phyloP scores from a whole-genome alignment of 1,284 basidiomycete genomes.

The Thecaphora thlaspeos region DNA sequence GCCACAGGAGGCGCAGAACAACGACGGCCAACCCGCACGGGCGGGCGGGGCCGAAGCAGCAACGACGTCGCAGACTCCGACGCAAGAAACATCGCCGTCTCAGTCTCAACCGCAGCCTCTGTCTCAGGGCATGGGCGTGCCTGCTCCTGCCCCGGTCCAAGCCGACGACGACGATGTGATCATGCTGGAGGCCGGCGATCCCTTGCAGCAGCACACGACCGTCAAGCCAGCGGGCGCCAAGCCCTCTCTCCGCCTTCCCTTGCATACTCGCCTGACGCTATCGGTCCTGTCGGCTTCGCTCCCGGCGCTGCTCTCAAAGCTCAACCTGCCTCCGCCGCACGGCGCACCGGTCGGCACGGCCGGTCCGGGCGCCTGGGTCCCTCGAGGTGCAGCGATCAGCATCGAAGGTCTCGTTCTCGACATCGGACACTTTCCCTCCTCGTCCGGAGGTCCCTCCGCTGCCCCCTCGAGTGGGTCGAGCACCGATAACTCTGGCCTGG shows the following conservation, averaged over 20 bases:
- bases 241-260: constrained; percentile 20
- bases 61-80: too few species aligned
- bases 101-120: too few species aligned
- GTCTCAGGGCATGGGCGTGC: too few species aligned
- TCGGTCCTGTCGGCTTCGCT: constrained; percentile 29
- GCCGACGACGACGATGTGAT: too few species aligned
- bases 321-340: constrained; percentile 41
- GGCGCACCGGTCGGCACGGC: constrained; percentile 41
- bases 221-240: constrained; percentile 1
- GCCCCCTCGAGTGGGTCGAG: constrained; percentile 1
- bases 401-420: constrained; percentile 43
- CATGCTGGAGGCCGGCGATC: too few species aligned
- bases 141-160: too few species aligned
- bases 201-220: not conserved
- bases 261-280: constrained; percentile 32
- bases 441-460: too few species aligned
- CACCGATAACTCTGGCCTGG: constrained; percentile 6
- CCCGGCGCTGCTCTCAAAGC: constrained; percentile 23
- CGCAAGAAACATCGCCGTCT: too few species aligned
- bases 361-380: constrained; percentile 48
- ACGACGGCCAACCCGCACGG: too few species aligned
- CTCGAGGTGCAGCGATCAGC: constrained; percentile 36
- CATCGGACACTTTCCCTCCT: constrained; percentile 11
- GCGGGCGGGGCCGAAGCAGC: too few species aligned
- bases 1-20: too few species aligned